Conservation (phyloP, 225 moss, liverwort and hornwort species). For the Antitrichia curtipendula region DNA sequence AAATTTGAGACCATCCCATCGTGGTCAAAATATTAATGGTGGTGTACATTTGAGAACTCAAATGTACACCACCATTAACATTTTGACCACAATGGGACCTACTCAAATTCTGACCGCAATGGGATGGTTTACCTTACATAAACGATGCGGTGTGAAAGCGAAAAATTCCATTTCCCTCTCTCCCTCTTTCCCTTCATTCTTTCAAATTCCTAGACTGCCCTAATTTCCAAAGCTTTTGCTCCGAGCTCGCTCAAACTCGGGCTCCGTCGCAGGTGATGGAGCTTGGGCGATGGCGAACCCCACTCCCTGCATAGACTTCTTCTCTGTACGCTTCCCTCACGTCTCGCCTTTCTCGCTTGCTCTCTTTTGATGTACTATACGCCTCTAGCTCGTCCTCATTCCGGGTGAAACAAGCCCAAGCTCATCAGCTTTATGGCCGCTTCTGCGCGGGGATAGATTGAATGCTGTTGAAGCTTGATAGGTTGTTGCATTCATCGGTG, state of each 20-base stretch:
- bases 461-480: not conserved
- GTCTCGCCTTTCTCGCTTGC: not conserved
- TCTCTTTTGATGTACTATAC: not conserved
- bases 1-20: too few species aligned
- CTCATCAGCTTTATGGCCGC: not conserved
- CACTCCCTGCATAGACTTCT: conserved; percentile 38
- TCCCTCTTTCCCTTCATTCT: too few species aligned
- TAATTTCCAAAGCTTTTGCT: not conserved
- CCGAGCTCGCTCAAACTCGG: not conserved
- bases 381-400: not conserved
- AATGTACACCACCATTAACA: too few species aligned
- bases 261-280: not conserved
- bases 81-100: too few species aligned
- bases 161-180: too few species aligned
- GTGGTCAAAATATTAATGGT: too few species aligned
- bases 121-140: too few species aligned
- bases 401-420: not conserved
- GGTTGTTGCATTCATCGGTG: not conserved
- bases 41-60: too few species aligned
- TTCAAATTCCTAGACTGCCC: not conserved
- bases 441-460: not conserved
- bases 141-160: too few species aligned
- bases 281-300: conserved; percentile 20
- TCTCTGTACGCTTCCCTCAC: conserved; percentile 6
- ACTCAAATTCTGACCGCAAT: too few species aligned